Percentiles rank a stretch among this genome's conserved stretches.
phyloP scores from a whole-genome alignment of 176 grass and related monocot genomes.

The Paspalum vaginatum region DNA sequence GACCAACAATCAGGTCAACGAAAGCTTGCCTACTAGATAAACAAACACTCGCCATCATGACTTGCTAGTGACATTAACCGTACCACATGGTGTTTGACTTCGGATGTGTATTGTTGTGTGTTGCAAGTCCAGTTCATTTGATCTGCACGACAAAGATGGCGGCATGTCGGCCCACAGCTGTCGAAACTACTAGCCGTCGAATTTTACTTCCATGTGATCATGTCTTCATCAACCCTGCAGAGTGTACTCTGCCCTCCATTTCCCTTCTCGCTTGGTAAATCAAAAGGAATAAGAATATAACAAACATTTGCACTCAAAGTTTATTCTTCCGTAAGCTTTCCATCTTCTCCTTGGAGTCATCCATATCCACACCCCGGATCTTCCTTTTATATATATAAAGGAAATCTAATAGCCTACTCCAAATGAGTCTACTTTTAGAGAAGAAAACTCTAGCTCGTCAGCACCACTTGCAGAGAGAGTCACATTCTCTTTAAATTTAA shows the following conservation, averaged over 20 bases:
- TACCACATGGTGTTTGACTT: neutral
- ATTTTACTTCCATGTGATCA: conserved; percentile 11
- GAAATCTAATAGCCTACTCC: too few species aligned
- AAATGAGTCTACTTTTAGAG: too few species aligned
- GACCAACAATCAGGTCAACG: conserved; percentile 2
- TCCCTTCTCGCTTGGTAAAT: neutral
- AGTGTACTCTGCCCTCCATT: neutral
- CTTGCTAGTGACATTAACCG: neutral
- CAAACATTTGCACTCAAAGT: too few species aligned
- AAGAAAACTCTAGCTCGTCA: too few species aligned
- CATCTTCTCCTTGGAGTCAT: too few species aligned
- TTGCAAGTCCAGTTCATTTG: neutral
- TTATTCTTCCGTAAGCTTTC: too few species aligned
- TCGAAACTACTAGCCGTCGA: neutral
- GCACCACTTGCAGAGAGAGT: too few species aligned
- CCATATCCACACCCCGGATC: too few species aligned
- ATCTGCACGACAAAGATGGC: neutral
- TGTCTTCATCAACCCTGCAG: too few species aligned
- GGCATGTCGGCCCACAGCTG: neutral
- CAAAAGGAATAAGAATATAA: neutral
- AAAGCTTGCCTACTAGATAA: neutral
- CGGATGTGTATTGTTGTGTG: neutral
- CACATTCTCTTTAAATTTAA: too few species aligned
- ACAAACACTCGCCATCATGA: neutral
- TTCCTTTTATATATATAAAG: too few species aligned